A percentile compares a stretch with the other conserved stretches of the same genome.
phyloP scores from a whole-genome alignment of 1,284 basidiomycete genomes.

The Cryptococcus jaspeensis region DNA sequence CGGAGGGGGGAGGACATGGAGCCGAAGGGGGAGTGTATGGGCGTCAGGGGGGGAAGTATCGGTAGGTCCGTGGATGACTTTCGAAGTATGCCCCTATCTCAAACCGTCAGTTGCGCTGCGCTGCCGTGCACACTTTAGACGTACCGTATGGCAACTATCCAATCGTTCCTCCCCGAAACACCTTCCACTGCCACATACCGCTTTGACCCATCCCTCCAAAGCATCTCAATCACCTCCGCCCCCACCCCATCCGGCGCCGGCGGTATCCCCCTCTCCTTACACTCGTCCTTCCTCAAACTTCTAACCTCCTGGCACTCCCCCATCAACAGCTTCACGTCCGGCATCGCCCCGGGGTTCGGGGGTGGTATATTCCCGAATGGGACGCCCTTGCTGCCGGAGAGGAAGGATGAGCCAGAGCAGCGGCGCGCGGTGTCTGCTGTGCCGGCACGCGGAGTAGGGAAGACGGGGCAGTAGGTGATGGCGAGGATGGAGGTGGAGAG shows the following conservation, averaged over 20 bases:
- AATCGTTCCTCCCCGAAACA: conserved; percentile 37
- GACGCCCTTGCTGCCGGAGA: conserved; percentile 24
- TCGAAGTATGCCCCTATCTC: background rate
- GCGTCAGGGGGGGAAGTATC: conserved; percentile 6
- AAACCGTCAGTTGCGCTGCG: background rate
- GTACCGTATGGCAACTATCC: conserved; percentile 48
- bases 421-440: conserved; percentile 9
- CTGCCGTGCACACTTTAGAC: conserved; percentile 4
- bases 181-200: conserved; percentile 46
- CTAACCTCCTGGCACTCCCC: conserved; percentile 40
- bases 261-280: conserved; percentile 36
- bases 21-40: conserved; percentile 6
- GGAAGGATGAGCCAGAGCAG: conserved; percentile 14
- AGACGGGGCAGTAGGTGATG: conserved; percentile 38
- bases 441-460: conserved; percentile 24
- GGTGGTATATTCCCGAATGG: conserved; percentile 30
- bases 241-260: conserved; percentile 36
- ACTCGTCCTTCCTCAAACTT: conserved; percentile 41
- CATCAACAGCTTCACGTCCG: conserved; percentile 39
- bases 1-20: conserved; percentile 4
- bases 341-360: conserved; percentile 15
- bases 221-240: conserved; percentile 44
- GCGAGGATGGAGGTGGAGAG: conserved; percentile 24
- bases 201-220: conserved; percentile 38
- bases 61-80: background rate